Conservation (phyloP, 306 rosid genomes). For the Ochetophila trinervis region DNA sequence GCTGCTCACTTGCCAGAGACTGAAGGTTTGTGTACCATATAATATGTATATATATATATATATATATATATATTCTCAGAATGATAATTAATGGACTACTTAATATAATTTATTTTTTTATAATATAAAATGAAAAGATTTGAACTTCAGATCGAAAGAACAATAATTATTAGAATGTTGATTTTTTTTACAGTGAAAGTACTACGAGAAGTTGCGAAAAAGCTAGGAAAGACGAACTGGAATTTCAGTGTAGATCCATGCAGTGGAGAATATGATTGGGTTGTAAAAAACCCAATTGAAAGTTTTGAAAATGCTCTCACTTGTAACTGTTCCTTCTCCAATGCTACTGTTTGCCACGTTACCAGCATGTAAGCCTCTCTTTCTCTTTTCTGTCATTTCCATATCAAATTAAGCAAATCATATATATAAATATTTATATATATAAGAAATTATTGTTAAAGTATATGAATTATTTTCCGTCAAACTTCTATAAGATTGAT, state of each 20-base stretch:
- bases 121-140: too few species aligned
- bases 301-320: slow-evolving; percentile 30
- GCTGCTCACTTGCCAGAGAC: too few species aligned
- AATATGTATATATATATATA: not conserved
- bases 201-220: slow-evolving; percentile 36
- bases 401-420: too few species aligned
- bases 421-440: too few species aligned
- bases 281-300: not conserved
- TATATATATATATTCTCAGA: too few species aligned
- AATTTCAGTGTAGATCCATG: slow-evolving; percentile 52
- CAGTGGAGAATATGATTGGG: slow-evolving; percentile 40
- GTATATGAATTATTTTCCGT: too few species aligned
- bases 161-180: not conserved
- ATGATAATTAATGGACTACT: too few species aligned
- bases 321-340: slow-evolving; percentile 42
- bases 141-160: too few species aligned
- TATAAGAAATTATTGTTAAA: too few species aligned
- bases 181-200: slow-evolving; percentile 37
- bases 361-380: slow-evolving; percentile 43
- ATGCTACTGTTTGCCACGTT: slow-evolving; percentile 49
- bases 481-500: too few species aligned
- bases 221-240: slow-evolving; percentile 53
- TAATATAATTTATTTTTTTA: too few species aligned
- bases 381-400: not conserved
- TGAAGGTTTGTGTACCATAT: not conserved